A percentile compares a stretch with the other conserved stretches of the same genome.
These are phyloP conservation scores for Trichoderma brevicompactum DNA, from an alignment of 2,329 filamentous ascomycete genomes.

Conservation along the genomic window DNA sequence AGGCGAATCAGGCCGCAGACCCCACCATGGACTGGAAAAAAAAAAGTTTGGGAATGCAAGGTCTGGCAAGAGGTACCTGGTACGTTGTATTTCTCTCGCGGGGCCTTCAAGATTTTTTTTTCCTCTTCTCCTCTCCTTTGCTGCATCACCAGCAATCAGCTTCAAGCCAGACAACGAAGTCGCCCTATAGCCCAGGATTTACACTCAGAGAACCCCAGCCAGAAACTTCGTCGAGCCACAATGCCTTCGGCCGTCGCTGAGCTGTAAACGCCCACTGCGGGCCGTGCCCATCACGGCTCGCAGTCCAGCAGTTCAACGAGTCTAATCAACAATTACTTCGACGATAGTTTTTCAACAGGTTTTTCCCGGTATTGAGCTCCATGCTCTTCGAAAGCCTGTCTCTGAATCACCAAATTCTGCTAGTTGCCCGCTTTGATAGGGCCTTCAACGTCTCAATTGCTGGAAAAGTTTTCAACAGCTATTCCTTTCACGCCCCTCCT, in stretches of 20 bases:
- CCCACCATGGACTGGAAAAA: conserved; percentile 33
- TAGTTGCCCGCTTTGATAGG: conserved; percentile 39
- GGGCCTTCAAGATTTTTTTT: conserved; percentile 26
- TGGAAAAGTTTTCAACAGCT: conserved; percentile 23
- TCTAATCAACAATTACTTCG: conserved; percentile 56
- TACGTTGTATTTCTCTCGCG: conserved; percentile 28
- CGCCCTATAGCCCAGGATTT: conserved; percentile 45
- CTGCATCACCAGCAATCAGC: conserved; percentile 40
- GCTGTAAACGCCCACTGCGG: conserved; percentile 91
- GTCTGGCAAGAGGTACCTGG: conserved; percentile 29
- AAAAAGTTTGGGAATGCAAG: conserved; percentile 17
- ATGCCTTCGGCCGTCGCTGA: conserved; percentile 81
- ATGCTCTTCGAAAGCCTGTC: conserved; percentile 47
- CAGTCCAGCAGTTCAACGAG: conserved; percentile 88
- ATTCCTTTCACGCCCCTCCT: not conserved
- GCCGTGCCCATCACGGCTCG: conserved; percentile 63
- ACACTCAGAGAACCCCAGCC: conserved; percentile 42
- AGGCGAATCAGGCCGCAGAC: conserved; percentile 33
- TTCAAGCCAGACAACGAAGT: conserved; percentile 67
- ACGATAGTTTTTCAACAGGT: conserved; percentile 69
- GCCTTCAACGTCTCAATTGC: conserved; percentile 31
- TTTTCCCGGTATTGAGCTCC: conserved; percentile 51
- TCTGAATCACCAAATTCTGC: conserved; percentile 43
- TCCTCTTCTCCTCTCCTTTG: conserved; percentile 29
- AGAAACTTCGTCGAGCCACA: conserved; percentile 69